Base-by-base conservation (phyloP, 371 early-diverging fungal species). In the Apophysomyces ossiformis region DNA sequence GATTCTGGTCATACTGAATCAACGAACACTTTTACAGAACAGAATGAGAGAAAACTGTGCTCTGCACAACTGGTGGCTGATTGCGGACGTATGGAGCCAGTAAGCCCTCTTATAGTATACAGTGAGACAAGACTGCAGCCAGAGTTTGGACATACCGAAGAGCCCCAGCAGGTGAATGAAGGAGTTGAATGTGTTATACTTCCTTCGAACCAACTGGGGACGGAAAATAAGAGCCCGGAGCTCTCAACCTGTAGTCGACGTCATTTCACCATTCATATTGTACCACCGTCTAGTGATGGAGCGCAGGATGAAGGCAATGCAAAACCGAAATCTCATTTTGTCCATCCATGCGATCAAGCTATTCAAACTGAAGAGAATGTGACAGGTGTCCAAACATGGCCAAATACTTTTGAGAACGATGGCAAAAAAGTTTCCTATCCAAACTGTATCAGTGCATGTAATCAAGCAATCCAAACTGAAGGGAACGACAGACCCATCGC, bases 371-470 rank as follows among this genome's bases (percentile, higher is more conserved):
- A 50, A 7, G 54, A 32, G 21, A 50, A 38, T 2, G 39, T 18
- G 1, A 67, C 58, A 63, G 45, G 58, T 37, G 35, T 46, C 7
- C 57, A 54, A 44, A 58, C 61, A 18, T 63, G 62, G 58, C 63
- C 63, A 7, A 57, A 44, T 61, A 63, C 63, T 16, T 21, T 67
- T 6, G 62, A 62, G 5, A 67, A 67, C 37, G 63, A 67, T 13
- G 57, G 62, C 26, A 57, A 16, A 37, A 41, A 67, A 37, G 32
- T 26, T 6, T n/a, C 58, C 8, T 21, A 26, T 26, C 62, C 2
- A 26, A 2, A 26, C 32, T 26, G 32, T 26, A 26, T 26, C 2
- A 26, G 32, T 26, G 0, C 32, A 0, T 26, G 32, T 2, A 3
- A 26, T 26, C 32, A 26, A 26, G 32, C 32, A 2, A 26, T 26